Evolutionary conservation across 345 rosid genomes (phyloP).

Genomic region (Aegle marmelos): DNA sequence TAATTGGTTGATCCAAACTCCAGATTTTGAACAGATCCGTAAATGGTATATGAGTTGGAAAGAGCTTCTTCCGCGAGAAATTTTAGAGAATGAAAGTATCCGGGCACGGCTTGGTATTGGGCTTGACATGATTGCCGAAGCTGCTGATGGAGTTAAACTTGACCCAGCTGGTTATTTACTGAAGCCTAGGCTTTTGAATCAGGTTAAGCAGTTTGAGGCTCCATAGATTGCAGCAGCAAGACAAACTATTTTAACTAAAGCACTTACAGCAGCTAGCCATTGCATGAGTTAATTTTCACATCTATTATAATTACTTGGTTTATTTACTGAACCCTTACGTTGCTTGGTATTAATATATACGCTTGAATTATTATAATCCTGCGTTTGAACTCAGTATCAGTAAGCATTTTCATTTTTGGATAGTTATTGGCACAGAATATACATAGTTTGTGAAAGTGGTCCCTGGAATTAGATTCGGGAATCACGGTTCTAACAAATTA

Average conservation of each 20-base stretch:
- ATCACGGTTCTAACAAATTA: not conserved
- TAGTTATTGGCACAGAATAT: not conserved
- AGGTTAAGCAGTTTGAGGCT: slow-evolving; percentile 49
- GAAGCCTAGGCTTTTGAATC: slow-evolving; percentile 29
- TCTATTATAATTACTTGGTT: too few relatives aligned
- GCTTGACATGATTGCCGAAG: slow-evolving; percentile 57
- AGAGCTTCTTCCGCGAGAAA: slow-evolving; percentile 14
- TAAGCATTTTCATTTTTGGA: not conserved
- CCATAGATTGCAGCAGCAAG: slow-evolving; percentile 51
- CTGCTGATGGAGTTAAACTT: slow-evolving; percentile 67
- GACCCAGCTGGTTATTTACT: slow-evolving; percentile 51
- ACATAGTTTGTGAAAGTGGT: not conserved
- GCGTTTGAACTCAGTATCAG: not conserved
- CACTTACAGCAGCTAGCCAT: slow-evolving; percentile 19
- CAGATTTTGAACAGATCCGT: slow-evolving; percentile 67
- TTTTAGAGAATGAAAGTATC: slow-evolving; percentile 39
- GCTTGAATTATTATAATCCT: not conserved
- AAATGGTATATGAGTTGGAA: slow-evolving; percentile 82
- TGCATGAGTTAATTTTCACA: not conserved
- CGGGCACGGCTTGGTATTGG: slow-evolving; percentile 26
- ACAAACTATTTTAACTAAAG: slow-evolving; percentile 24
- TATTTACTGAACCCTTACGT: too few relatives aligned
- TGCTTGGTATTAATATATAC: too few relatives aligned
- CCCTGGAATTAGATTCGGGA: not conserved
- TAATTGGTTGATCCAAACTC: slow-evolving; percentile 69